Evolutionary conservation across 169 alveolate genomes (phyloP).

Genomic region (Eimeria acervulina): DNA sequence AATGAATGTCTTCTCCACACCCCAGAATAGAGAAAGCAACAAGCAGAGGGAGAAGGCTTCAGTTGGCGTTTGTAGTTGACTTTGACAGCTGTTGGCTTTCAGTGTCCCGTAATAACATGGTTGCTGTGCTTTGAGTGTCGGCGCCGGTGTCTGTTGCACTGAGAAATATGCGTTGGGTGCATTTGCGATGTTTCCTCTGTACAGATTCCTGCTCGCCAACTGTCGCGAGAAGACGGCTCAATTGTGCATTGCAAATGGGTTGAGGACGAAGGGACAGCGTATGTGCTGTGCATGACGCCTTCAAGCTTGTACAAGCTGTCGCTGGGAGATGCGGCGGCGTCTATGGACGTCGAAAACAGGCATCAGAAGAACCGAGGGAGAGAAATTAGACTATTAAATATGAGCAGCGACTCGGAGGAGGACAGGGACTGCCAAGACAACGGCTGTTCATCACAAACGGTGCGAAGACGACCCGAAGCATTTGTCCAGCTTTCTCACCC

Average conservation of each 20-base stretch:
- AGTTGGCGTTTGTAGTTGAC: too few relatives aligned
- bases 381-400: neutral
- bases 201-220: constrained; percentile 50
- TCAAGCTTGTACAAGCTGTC: neutral
- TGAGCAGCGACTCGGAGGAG: constrained; percentile 53
- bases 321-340: neutral
- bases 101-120: too few relatives aligned
- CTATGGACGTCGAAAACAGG: neutral
- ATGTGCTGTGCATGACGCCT: constrained; percentile 31
- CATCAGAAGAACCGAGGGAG: neutral
- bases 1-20: neutral
- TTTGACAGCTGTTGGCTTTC: neutral
- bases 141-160: too few relatives aligned
- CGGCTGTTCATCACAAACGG: neutral
- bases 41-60: neutral
- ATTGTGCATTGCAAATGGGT: constrained; percentile 40
- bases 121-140: too few relatives aligned
- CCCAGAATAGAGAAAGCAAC: neutral
- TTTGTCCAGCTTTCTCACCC: neutral
- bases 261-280: neutral
- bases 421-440: neutral
- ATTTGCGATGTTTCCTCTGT: neutral
- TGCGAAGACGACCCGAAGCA: neutral
- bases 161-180: too few relatives aligned
- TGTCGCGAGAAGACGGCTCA: constrained; percentile 47